Conservation (phyloP, 164 flowering plant species). For the Kingdonia uniflora region DNA sequence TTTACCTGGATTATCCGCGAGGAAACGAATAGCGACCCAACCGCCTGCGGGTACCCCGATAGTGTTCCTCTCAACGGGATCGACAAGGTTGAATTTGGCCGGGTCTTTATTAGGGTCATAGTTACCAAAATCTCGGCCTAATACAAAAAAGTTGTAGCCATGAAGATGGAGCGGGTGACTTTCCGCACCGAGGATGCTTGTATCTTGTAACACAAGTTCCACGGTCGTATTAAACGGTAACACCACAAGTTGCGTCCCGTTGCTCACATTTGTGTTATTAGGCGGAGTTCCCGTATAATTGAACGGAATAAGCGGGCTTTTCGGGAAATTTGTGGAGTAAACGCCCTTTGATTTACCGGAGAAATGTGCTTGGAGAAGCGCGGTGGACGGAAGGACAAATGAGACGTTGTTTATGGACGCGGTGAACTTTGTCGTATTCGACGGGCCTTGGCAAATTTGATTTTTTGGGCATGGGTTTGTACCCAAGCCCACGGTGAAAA, state of each 20-base stretch:
- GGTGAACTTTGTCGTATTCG: slow-evolving; percentile 24
- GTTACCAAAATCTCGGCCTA: slow-evolving; percentile 31
- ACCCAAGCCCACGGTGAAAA: slow-evolving; percentile 33
- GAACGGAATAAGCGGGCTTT: not conserved
- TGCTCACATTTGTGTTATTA: slow-evolving; percentile 14
- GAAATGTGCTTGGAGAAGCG: slow-evolving; percentile 17
- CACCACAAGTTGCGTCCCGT: slow-evolving; percentile 9
- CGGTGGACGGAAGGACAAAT: slow-evolving; percentile 22
- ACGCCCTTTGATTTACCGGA: slow-evolving; percentile 5
- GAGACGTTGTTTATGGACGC: slow-evolving; percentile 33
- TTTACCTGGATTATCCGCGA: slow-evolving; percentile 37
- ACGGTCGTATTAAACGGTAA: slow-evolving; percentile 12
- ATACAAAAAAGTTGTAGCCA: slow-evolving; percentile 31
- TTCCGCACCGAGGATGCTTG: slow-evolving; percentile 15
- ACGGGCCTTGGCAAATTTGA: slow-evolving; percentile 33
- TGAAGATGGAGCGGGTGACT: slow-evolving; percentile 35
- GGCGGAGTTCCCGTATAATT: slow-evolving; percentile 15
- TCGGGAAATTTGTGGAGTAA: slow-evolving; percentile 4
- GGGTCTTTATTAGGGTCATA: slow-evolving; percentile 29
- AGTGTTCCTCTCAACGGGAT: slow-evolving; percentile 24
- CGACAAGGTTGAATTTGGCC: slow-evolving; percentile 20
- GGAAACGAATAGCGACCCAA: slow-evolving; percentile 35
- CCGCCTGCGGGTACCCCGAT: slow-evolving; percentile 33
- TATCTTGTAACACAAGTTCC: slow-evolving; percentile 12
- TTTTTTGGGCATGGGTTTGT: slow-evolving; percentile 20